A percentile compares a stretch with the other conserved stretches of the same genome.
phyloP scores from a whole-genome alignment of 176 grass and related monocot genomes.

The Zizania latifolia region DNA sequence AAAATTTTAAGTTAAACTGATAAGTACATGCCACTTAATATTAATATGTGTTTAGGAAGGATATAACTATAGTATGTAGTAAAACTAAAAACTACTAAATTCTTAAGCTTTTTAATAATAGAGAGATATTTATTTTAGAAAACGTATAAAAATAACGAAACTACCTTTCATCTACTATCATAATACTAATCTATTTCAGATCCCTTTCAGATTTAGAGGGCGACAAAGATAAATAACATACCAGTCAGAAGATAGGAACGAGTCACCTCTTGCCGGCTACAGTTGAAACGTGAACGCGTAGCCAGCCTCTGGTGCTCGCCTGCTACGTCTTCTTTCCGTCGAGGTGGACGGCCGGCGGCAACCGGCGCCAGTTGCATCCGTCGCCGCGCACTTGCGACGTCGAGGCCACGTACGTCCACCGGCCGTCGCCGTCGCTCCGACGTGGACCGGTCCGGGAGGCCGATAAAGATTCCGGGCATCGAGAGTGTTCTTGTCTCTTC shows the following conservation, averaged over 20 bases:
- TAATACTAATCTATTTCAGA: too few species aligned
- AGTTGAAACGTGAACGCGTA: conserved; percentile 5
- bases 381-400: neutral
- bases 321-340: neutral
- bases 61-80: too few species aligned
- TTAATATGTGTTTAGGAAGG: too few species aligned
- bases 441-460: neutral
- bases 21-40: too few species aligned
- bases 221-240: too few species aligned
- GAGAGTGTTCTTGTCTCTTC: neutral
- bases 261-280: neutral
- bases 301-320: neutral
- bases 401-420: conserved; percentile 24
- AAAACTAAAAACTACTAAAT: too few species aligned
- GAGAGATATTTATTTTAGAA: too few species aligned
- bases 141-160: too few species aligned
- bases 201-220: too few species aligned
- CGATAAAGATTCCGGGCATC: neutral
- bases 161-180: too few species aligned
- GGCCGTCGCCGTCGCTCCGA: neutral
- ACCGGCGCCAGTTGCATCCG: neutral
- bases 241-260: neutral
- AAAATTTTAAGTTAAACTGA: too few species aligned
- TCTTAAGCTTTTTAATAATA: too few species aligned
- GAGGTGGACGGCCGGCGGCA: neutral